Percentiles rank a stretch among this genome's conserved stretches.
These are phyloP conservation scores for Trebouxia gelatinosa DNA, from an alignment of 163 green algal species.

Conservation along the genomic window DNA sequence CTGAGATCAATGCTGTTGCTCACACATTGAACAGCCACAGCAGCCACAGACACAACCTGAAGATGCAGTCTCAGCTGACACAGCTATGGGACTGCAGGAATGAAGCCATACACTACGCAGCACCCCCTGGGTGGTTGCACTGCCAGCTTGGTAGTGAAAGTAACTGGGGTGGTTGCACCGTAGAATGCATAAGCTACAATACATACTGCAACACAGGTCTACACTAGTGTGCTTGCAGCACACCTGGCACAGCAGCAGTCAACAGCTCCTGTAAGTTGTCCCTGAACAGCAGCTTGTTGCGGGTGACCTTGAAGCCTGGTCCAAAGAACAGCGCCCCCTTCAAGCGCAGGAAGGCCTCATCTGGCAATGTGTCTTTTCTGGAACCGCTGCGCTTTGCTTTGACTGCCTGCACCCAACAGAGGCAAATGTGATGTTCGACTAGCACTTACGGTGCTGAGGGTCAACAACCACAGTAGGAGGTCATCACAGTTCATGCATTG, in stretches of 20 bases:
- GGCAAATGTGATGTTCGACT: no score
- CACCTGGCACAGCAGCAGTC: constrained; percentile 40
- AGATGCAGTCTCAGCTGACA: no score
- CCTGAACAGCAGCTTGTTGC: constrained; percentile 77
- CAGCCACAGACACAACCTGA: no score
- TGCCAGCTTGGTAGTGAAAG: no score
- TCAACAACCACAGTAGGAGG: no score
- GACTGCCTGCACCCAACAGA: constrained; percentile 40
- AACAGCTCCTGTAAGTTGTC: constrained; percentile 73
- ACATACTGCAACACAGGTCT: background rate
- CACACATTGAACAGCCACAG: no score
- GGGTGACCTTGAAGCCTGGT: constrained; percentile 71
- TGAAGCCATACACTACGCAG: no score
- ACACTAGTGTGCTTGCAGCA: background rate
- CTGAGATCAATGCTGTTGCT: no score
- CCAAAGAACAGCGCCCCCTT: constrained; percentile 84
- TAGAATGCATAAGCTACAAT: background rate
- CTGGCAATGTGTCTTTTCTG: constrained; percentile 63
- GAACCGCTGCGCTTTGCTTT: constrained; percentile 57
- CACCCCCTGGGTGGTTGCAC: no score
- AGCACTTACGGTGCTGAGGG: no score
- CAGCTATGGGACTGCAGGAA: no score
- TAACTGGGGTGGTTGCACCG: background rate
- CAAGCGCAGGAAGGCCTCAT: constrained; percentile 69
- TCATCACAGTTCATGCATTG: no score